Evolutionary conservation across 176 grass and related monocot genomes (phyloP).

Genomic region (Phoenix roebelenii): DNA sequence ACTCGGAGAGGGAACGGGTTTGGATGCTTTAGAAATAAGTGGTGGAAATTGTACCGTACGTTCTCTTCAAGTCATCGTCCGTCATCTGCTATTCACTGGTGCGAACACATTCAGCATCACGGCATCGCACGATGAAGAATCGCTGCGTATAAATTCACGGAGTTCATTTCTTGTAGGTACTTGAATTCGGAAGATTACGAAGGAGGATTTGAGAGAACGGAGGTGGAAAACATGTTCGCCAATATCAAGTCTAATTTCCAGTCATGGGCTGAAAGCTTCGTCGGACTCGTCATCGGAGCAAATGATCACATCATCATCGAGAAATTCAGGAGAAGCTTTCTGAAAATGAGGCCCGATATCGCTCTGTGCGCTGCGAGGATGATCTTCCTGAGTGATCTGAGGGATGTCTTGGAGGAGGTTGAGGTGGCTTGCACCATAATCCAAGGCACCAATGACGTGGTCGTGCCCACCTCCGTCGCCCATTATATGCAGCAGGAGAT

Average conservation of each 20-base stretch:
- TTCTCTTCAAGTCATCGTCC: too few species aligned
- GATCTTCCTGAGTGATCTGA: slow-evolving; percentile 63
- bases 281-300: slow-evolving; percentile 23
- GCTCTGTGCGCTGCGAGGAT: slow-evolving; percentile 36
- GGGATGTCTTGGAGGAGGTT: slow-evolving; percentile 29
- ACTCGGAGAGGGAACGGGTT: too few species aligned
- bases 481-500: slow-evolving; percentile 51
- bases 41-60: too few species aligned
- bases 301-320: slow-evolving; percentile 9
- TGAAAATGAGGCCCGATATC: slow-evolving; percentile 48
- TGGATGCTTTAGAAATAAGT: too few species aligned
- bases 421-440: slow-evolving; percentile 48
- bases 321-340: slow-evolving; percentile 36
- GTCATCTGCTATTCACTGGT: too few species aligned
- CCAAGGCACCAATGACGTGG: slow-evolving; percentile 38
- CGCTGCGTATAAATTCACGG: too few species aligned
- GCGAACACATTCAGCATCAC: too few species aligned
- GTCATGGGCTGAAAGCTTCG: slow-evolving; percentile 44
- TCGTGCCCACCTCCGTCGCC: slow-evolving; percentile 36
- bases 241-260: slow-evolving; percentile 42
- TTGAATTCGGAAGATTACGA: slow-evolving; percentile 67
- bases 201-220: slow-evolving; percentile 47
- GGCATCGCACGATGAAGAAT: too few species aligned
- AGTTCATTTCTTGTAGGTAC: slow-evolving; percentile 26
- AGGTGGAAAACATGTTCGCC: slow-evolving; percentile 35